phyloP scores from a whole-genome alignment of 768 basidiomycete genomes.

The Serendipita indica region DNA sequence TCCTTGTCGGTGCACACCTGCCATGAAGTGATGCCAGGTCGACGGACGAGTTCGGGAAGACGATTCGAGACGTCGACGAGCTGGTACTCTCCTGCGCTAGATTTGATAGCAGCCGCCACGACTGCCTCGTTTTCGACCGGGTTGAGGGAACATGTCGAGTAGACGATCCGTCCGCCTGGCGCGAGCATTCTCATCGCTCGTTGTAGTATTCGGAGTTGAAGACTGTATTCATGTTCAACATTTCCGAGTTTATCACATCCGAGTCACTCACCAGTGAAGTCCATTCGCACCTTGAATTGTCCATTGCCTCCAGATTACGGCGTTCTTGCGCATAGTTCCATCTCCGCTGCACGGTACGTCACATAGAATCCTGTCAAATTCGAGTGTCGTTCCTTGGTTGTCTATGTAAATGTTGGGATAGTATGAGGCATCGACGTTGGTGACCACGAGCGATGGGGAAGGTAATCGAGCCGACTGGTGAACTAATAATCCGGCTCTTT shows the following conservation, averaged over 20 bases:
- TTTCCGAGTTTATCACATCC: background rate
- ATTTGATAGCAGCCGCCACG: conserved; percentile 64
- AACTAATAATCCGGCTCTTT: conserved; percentile 88
- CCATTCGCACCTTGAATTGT: conserved; percentile 78
- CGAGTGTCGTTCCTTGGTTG: conserved; percentile 28
- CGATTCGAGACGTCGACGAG: conserved; percentile 64
- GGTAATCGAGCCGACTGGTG: conserved; percentile 94
- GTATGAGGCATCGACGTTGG: conserved; percentile 87
- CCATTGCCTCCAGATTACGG: conserved; percentile 92
- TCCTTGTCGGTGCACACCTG: conserved; percentile 43
- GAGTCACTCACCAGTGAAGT: conserved; percentile 35
- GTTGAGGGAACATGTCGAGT: conserved; percentile 95
- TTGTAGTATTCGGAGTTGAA: conserved; percentile 83
- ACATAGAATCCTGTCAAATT: conserved; percentile 87
- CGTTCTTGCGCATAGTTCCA: conserved; percentile 88
- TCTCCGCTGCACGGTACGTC: conserved; percentile 98
- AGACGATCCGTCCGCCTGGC: conserved; percentile 82
- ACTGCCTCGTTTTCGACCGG: conserved; percentile 97
- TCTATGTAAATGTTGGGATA: conserved; percentile 52
- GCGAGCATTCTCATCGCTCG: conserved; percentile 84
- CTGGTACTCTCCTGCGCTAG: conserved; percentile 65
- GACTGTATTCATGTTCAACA: conserved; percentile 29
- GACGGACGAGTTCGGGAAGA: conserved; percentile 55
- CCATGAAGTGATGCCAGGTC: conserved; percentile 69
- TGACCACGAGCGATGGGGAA: conserved; percentile 83